Base-by-base conservation (phyloP, 805 yeast genomes). In the Cyberlindnera sargentensis region DNA sequence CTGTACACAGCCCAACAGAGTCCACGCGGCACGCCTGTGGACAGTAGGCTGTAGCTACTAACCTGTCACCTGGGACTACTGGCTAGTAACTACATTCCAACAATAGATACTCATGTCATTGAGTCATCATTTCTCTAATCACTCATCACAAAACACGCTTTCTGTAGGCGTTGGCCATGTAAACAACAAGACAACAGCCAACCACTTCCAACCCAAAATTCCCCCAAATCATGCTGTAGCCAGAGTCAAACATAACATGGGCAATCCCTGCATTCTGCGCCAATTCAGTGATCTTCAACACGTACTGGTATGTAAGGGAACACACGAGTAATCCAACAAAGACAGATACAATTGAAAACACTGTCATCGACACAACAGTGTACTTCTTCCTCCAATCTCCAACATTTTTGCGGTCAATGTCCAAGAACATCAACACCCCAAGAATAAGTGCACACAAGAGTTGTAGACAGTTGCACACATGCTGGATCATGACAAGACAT, bases 241-340 rank as follows among this genome's bases (percentile, higher is more conserved):
- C 62, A 2, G 26, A 10, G 7, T 50, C 56, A 27, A 44, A 36
- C 8, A 40, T 41, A 3, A 56, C 57, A 26, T 49, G 47, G 1
- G 61, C 63, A 27, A 61, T 54, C 2, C 62, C 64, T 8, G 51
- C 41, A 20, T 33, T 43, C 2, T 40, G 26, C 2, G 53, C 52
- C 36, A 56, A 39, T 5, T 46, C 51, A 4, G 43, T 31, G 26
- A 60, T 41, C 34, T 48, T 50, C 27, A 47, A 36, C 20, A 50
- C 45, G 37, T 52, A 61, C 36, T 56, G 60, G 8, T 55, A 39
- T 0, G 58, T 56, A n/a, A 59, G 44, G 4, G 61, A 46, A 39
- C 53, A 51, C 3, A 55, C 43, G 28, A 53, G 29, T 32, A 58
- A 52, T 1, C 52, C 43, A 8, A 39, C 23, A 23, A 47, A 33